Evolutionary conservation across 306 rosid species (phyloP), one percentile per base, ranked within the genome.

Genomic region (Glycyrrhiza uralensis): DNA sequence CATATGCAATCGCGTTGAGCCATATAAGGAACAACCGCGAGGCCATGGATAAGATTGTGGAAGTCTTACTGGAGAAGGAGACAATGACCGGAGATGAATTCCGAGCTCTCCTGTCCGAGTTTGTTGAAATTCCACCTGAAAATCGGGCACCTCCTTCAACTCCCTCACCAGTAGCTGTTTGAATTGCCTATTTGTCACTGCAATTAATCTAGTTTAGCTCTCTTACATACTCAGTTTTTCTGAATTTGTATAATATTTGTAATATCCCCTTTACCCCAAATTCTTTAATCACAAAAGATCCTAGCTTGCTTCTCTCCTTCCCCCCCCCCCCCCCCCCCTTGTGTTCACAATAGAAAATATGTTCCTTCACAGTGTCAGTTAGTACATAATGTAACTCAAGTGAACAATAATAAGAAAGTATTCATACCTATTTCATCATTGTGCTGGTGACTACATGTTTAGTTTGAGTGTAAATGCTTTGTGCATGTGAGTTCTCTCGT

Each of bases 21-120:
- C 99, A 94, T 81, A 89, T 91, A 63, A 85, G 87, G 79, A 91
- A 86, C 87, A 94, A 94, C 95, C 95, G 97, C 2, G 99, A 94
- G 72, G 99, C 97, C 32, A 89, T 94, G 23, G 99, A 94, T 78
- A 91, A 85, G 85, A 86, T 91, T 4, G 99, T 94, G 55, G 99
- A 94, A 75, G 89, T 91, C 70, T 90, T 94, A 64, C 79, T 91
- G 12, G 99, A 94, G 87, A 94, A 91, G 84, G 99, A 94, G 81
- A 89, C 99, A 2, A 81, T 91, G 71, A 42, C 83, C 0, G 98
- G 97, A 9, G 97, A 94, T 32, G 99, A 94, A 85, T 94, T 94
- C 87, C 96, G 96, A 7, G 87, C 91, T 24, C 66, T 94, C 56
- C 95, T 91, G n/a, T 85, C 97, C 0, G 99, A 94, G 32, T 94